phyloP scores from a whole-genome alignment of 805 yeast genomes.

The Zygotorulaspora sp. region DNA sequence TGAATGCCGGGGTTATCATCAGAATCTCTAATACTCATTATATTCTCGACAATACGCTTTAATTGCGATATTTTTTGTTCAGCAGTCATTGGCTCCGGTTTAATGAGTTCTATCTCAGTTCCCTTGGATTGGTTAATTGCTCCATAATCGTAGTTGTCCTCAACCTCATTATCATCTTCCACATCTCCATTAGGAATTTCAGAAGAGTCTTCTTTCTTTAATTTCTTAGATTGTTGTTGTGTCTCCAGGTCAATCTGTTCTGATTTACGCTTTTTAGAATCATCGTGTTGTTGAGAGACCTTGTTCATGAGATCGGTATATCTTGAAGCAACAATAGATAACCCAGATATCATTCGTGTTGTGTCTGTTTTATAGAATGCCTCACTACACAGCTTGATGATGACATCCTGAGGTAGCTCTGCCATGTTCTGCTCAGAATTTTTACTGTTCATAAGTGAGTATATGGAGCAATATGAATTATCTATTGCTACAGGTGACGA shows the following conservation, averaged over 20 bases:
- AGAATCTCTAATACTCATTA: conserved; percentile 17
- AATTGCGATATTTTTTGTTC: conserved; percentile 57
- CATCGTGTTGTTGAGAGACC: conserved; percentile 11
- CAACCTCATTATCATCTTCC: conserved; percentile 29
- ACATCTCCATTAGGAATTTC: conserved; percentile 30
- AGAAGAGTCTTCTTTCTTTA: conserved; percentile 14
- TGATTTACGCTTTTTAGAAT: conserved; percentile 13
- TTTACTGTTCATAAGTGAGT: conserved; percentile 59
- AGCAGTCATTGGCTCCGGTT: conserved; percentile 48
- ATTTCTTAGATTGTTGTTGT: conserved; percentile 18
- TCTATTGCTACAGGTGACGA: conserved; percentile 38
- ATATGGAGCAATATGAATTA: conserved; percentile 57
- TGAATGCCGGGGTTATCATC: conserved; percentile 17
- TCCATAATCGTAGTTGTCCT: conserved; percentile 33
- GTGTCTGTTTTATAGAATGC: conserved; percentile 57
- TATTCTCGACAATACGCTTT: conserved; percentile 45
- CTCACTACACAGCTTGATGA: conserved; percentile 59
- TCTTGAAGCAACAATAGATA: conserved; percentile 65
- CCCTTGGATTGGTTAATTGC: conserved; percentile 9
- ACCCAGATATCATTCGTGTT: conserved; percentile 54
- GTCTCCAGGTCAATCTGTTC: conserved; percentile 19
- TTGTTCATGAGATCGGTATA: conserved; percentile 46
- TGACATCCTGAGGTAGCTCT: conserved; percentile 57
- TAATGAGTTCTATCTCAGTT: conserved; percentile 12
- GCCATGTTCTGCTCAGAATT: conserved; percentile 67